A percentile compares a stretch with the other conserved stretches of the same genome.
These are phyloP conservation scores for Sordariomycetes sp. DNA, from an alignment of 2,329 filamentous ascomycete species.

Conservation along the genomic window DNA sequence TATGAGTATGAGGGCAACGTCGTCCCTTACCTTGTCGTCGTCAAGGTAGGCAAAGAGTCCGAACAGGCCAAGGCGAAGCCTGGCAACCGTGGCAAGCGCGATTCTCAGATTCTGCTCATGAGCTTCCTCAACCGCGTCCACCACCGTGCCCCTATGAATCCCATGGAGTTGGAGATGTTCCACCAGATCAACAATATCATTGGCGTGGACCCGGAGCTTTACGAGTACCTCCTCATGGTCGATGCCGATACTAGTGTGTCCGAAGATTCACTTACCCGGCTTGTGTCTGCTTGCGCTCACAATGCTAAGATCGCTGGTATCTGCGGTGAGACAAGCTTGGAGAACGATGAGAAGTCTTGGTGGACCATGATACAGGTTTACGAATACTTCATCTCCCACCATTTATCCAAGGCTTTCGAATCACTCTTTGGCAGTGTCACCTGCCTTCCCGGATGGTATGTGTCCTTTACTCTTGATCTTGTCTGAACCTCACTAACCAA, in stretches of 20 bases:
- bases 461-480: slow-evolving; percentile 13
- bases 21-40: slow-evolving; percentile 89
- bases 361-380: slow-evolving; percentile 99
- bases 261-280: slow-evolving; percentile 84
- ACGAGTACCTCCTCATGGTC: slow-evolving; percentile 95
- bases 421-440: slow-evolving; percentile 96
- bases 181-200: slow-evolving; percentile 99
- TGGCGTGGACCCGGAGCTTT: slow-evolving; percentile 91
- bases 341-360: slow-evolving; percentile 92
- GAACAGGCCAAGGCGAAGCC: slow-evolving; percentile 87
- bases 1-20: slow-evolving; percentile 98
- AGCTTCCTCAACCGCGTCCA: slow-evolving; percentile 98
- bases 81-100: slow-evolving; percentile 96
- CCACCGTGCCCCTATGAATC: slow-evolving; percentile 87
- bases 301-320: slow-evolving; percentile 96
- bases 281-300: slow-evolving; percentile 87
- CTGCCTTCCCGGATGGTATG: slow-evolving; percentile 97
- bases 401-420: slow-evolving; percentile 94
- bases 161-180: slow-evolving; percentile 94
- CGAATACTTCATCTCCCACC: slow-evolving; percentile 98
- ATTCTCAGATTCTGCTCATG: slow-evolving; percentile 92
- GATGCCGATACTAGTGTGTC: slow-evolving; percentile 93
- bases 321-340: slow-evolving; percentile 90
- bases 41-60: slow-evolving; percentile 95
- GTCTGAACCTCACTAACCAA: slow-evolving; percentile 22